Evolutionary conservation across 208 protist species (phyloP).

Genomic region (Acanthamoeba healyi): DNA sequence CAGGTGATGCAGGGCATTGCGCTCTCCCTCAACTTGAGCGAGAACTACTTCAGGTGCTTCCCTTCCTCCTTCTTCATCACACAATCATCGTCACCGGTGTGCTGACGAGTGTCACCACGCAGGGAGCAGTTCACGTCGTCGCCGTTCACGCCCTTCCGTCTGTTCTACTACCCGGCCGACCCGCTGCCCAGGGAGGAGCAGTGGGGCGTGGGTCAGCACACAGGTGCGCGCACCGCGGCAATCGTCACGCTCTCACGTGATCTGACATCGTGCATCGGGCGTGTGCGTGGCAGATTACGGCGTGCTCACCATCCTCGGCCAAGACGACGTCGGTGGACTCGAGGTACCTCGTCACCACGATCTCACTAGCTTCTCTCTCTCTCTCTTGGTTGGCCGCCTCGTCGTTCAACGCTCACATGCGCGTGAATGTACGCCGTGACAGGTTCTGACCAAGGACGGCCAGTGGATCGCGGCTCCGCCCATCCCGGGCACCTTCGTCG

Average conservation of each 20-base stretch:
- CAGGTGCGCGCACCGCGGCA: background rate
- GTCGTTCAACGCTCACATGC: too few species aligned
- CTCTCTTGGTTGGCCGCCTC: too few species aligned
- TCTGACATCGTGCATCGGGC: too few species aligned
- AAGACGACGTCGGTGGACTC: background rate
- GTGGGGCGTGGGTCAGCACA: slow-evolving; percentile 4
- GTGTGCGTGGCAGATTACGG: background rate
- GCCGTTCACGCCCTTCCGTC: slow-evolving; percentile 15
- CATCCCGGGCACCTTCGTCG: slow-evolving; percentile 10
- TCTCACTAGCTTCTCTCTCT: too few species aligned
- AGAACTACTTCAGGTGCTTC: background rate
- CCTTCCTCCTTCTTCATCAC: background rate
- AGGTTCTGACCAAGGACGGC: background rate
- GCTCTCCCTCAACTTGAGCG: background rate
- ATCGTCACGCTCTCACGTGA: too few species aligned
- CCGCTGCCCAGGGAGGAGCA: background rate
- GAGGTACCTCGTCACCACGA: too few species aligned
- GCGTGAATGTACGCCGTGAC: too few species aligned
- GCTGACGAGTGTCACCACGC: background rate
- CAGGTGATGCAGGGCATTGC: background rate
- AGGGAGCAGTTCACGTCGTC: slow-evolving; percentile 15
- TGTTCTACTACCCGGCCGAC: slow-evolving; percentile 23
- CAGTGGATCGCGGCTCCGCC: background rate
- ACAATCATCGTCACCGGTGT: too few species aligned
- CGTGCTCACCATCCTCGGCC: background rate